Evolutionary conservation across 768 basidiomycete species (phyloP).

Genomic region (Exidia glandulosa): DNA sequence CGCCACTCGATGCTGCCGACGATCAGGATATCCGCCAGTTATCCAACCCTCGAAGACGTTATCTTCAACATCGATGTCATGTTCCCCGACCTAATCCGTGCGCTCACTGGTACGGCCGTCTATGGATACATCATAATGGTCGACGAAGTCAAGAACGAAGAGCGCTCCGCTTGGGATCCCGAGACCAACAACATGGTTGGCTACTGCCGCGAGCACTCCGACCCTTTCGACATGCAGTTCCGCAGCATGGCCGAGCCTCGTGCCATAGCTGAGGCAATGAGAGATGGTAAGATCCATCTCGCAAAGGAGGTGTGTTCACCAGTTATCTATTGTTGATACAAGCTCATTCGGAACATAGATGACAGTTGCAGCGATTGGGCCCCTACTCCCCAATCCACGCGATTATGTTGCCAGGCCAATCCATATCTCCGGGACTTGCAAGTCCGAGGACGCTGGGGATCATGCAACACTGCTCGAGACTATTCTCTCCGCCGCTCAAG

Average conservation of each 20-base stretch:
- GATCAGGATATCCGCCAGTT: not conserved
- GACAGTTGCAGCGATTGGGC: constrained; percentile 17
- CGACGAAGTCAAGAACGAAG: constrained; percentile 14
- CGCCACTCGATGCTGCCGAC: not conserved
- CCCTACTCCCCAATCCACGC: constrained; percentile 10
- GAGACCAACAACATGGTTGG: constrained; percentile 13
- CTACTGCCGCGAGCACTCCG: constrained; percentile 13
- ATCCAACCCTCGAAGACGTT: not conserved
- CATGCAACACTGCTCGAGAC: constrained; percentile 14
- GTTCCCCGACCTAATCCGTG: not conserved
- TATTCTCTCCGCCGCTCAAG: constrained; percentile 3
- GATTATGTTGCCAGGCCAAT: constrained; percentile 15
- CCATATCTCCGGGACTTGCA: constrained; percentile 17
- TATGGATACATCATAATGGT: constrained; percentile 9
- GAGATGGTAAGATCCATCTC: constrained; percentile 5
- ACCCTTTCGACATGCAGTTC: constrained; percentile 8
- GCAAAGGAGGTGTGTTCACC: constrained; percentile 4
- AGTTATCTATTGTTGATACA: not conserved
- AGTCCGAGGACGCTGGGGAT: constrained; percentile 12
- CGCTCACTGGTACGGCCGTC: not conserved
- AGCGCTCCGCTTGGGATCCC: constrained; percentile 13
- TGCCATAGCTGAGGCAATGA: not conserved
- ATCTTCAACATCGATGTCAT: not conserved
- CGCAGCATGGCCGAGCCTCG: constrained; percentile 2
- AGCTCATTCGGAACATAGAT: constrained; percentile 8